Evolutionary conservation across 306 rosid species (phyloP).

Genomic region (Sindora glabra): DNA sequence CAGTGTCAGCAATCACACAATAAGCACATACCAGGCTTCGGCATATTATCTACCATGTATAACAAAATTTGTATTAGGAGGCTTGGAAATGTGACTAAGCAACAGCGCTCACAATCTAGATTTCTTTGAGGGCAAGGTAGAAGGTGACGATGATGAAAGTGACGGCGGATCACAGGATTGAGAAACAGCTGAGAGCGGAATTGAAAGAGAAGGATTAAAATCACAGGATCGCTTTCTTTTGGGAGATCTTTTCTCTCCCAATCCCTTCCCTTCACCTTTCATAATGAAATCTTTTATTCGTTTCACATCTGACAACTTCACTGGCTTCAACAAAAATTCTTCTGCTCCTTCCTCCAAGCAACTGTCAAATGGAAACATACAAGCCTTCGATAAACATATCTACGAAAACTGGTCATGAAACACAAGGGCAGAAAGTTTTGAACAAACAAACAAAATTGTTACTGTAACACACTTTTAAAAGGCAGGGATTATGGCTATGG

Average conservation of each 20-base stretch:
- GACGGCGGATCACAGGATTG: conserved; percentile 31
- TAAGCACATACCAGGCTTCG: conserved; percentile 3
- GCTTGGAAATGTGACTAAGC: neutral
- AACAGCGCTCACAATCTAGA: conserved; percentile 31
- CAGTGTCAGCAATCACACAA: conserved; percentile 19
- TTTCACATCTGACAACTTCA: conserved; percentile 72
- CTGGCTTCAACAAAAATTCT: conserved; percentile 81
- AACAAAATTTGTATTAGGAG: conserved; percentile 8
- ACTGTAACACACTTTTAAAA: no score
- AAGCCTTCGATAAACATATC: no score
- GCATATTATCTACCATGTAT: conserved; percentile 10
- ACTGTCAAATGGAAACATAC: conserved; percentile 22
- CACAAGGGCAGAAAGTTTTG: no score
- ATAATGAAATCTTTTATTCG: conserved; percentile 62
- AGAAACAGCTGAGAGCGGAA: conserved; percentile 17
- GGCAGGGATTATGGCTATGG: no score
- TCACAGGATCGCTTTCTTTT: conserved; percentile 40
- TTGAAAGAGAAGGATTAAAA: conserved; percentile 4
- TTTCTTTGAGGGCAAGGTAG: conserved; percentile 38
- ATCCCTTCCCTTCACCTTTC: conserved; percentile 50
- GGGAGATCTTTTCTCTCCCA: conserved; percentile 17
- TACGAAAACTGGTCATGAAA: no score
- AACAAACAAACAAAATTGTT: no score
- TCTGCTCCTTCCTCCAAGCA: conserved; percentile 99
- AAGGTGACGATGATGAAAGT: no score